These are phyloP conservation scores for Scenedesmus sp. DNA, from an alignment of 163 green algal genomes.

Conservation along the genomic window DNA sequence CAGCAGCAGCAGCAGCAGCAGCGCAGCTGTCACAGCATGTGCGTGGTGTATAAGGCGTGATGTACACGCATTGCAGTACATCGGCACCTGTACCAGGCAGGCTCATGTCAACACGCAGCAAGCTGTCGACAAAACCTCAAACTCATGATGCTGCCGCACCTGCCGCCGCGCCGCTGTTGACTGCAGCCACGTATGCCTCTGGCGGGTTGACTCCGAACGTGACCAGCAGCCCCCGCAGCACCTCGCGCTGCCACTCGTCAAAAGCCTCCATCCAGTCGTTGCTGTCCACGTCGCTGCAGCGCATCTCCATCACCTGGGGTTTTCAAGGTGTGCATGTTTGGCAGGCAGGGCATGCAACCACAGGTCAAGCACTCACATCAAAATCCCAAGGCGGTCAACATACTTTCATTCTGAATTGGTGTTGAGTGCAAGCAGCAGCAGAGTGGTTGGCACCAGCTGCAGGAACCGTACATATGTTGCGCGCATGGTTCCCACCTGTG, in stretches of 20 bases:
- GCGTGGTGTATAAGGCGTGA: no score
- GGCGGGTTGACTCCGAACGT: neutral
- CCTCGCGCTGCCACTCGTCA: constrained; percentile 35
- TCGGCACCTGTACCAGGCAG: no score
- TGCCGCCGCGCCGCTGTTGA: neutral
- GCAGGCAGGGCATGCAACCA: neutral
- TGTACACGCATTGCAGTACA: no score
- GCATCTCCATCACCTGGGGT: constrained; percentile 28
- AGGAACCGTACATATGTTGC: neutral
- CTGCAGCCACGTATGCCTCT: neutral
- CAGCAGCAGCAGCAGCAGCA: neutral
- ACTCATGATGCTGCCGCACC: neutral
- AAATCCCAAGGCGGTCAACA: neutral
- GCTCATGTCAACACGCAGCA: no score
- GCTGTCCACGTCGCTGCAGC: constrained; percentile 10
- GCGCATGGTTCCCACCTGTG: neutral
- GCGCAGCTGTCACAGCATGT: neutral
- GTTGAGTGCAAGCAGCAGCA: neutral
- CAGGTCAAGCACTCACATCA: neutral
- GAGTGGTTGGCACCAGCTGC: neutral
- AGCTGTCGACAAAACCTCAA: no score
- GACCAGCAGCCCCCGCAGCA: neutral
- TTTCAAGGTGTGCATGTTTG: neutral
- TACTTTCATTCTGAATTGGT: neutral
- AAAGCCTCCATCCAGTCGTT: constrained; percentile 39